Conservation (phyloP, 2,329 filamentous ascomycete genomes). For the Ophiostoma australiae region DNA sequence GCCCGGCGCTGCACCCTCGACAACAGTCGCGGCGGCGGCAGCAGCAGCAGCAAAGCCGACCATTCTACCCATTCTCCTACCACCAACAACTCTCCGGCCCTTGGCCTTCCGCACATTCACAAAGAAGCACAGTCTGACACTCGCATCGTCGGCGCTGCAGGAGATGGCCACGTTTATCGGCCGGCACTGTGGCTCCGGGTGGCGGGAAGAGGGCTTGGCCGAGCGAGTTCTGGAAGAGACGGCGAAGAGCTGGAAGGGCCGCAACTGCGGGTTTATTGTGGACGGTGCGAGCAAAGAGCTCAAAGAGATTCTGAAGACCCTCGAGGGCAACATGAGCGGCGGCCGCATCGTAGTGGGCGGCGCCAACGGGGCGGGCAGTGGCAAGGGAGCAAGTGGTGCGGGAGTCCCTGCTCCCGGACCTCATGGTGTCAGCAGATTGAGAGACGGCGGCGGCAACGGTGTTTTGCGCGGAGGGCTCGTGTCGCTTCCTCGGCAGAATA, state of each 20-base stretch:
- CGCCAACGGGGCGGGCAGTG: constrained; percentile 27
- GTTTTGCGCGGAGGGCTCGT: constrained; percentile 10
- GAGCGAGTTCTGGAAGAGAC: constrained; percentile 90
- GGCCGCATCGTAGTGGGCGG: constrained; percentile 56
- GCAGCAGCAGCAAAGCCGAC: constrained; percentile 45
- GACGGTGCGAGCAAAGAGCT: constrained; percentile 73
- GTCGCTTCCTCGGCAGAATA: constrained; percentile 56
- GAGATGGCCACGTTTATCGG: constrained; percentile 85
- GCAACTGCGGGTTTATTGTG: constrained; percentile 84
- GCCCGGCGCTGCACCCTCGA: constrained; percentile 42
- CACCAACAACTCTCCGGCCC: constrained; percentile 78
- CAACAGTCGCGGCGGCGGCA: constrained; percentile 63
- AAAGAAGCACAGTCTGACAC: constrained; percentile 91
- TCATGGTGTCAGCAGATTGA: constrained; percentile 11
- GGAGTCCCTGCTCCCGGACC: background rate
- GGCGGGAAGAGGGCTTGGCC: constrained; percentile 90
- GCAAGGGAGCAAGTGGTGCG: background rate
- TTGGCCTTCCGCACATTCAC: constrained; percentile 94
- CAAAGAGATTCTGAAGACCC: constrained; percentile 72
- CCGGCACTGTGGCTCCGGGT: constrained; percentile 88
- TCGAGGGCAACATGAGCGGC: constrained; percentile 87
- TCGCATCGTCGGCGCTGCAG: constrained; percentile 81
- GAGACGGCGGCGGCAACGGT: background rate
- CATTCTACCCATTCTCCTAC: constrained; percentile 83
- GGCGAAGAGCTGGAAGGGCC: constrained; percentile 85